These are phyloP conservation scores for Diplodia intermedia DNA, from an alignment of 2,329 filamentous ascomycete genomes.

Conservation along the genomic window DNA sequence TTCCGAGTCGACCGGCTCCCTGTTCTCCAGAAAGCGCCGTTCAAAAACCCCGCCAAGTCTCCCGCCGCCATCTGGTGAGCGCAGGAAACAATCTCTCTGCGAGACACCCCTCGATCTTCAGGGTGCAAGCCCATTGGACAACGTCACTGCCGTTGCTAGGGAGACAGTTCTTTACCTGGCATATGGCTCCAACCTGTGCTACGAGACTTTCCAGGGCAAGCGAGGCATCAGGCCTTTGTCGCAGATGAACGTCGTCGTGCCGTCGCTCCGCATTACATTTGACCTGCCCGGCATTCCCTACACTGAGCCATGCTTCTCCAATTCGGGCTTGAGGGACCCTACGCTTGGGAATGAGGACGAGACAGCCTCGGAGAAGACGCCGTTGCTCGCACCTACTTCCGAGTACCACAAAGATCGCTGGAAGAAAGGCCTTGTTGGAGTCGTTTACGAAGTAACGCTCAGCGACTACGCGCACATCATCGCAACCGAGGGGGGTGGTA, in stretches of 20 bases:
- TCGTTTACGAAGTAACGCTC: constrained; percentile 91
- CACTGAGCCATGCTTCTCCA: constrained; percentile 89
- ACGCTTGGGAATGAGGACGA: constrained; percentile 38
- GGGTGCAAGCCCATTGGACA: background rate
- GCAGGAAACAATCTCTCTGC: background rate
- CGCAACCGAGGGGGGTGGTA: constrained; percentile 85
- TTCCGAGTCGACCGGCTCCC: background rate
- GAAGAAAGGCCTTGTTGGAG: constrained; percentile 85
- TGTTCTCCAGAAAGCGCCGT: background rate
- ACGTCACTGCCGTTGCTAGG: background rate
- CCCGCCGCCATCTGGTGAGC: background rate
- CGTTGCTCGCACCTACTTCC: constrained; percentile 36
- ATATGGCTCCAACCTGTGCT: constrained; percentile 88
- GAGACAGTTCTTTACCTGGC: constrained; percentile 59
- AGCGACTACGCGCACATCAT: constrained; percentile 86
- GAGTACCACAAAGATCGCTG: constrained; percentile 66
- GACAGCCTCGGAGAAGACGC: constrained; percentile 39
- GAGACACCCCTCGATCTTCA: constrained; percentile 17
- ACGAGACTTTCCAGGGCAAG: constrained; percentile 77
- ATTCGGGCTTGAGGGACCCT: constrained; percentile 68
- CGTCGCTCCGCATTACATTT: constrained; percentile 79
- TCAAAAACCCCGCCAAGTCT: background rate
- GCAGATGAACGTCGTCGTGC: constrained; percentile 80
- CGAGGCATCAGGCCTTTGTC: constrained; percentile 84
- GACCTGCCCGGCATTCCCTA: constrained; percentile 88